Conservation (phyloP, 1,139 yeast genomes). For the Kluyveromyces sp. region DNA sequence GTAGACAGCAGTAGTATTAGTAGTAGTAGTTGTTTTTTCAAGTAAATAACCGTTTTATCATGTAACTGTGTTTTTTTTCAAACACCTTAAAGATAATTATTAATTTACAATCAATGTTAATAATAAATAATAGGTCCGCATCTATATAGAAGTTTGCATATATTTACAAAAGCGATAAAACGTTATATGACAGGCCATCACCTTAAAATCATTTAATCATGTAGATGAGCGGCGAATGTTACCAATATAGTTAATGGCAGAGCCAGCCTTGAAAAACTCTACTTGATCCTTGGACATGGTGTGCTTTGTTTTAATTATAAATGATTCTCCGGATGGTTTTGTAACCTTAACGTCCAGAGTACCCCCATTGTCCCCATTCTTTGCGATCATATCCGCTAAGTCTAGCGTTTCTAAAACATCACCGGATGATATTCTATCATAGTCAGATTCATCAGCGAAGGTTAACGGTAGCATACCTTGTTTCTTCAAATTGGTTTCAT, state of each 20-base stretch:
- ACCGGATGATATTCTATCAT: slow-evolving; percentile 69
- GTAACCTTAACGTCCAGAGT: slow-evolving; percentile 61
- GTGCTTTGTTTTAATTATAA: slow-evolving; percentile 72
- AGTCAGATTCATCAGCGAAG: slow-evolving; percentile 82
- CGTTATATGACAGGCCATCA: background rate
- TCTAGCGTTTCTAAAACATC: slow-evolving; percentile 75
- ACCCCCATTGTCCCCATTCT: slow-evolving; percentile 86
- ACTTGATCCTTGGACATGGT: slow-evolving; percentile 96
- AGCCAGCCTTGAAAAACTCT: slow-evolving; percentile 93
- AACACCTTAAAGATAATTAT: background rate
- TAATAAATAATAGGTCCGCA: background rate
- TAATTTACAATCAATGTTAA: background rate
- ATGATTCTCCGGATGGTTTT: slow-evolving; percentile 63
- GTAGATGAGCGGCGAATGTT: slow-evolving; percentile 1
- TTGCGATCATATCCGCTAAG: slow-evolving; percentile 67
- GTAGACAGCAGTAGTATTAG: no score
- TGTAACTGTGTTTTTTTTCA: no score
- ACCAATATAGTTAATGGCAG: slow-evolving; percentile 91
- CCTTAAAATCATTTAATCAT: background rate
- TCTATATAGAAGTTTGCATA: background rate
- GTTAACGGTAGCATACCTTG: slow-evolving; percentile 96
- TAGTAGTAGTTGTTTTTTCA: no score
- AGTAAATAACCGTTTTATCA: no score
- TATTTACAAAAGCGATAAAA: background rate
- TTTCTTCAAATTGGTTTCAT: slow-evolving; percentile 83